Conservation (phyloP, 305 asterid genomes). For the Striga hermonthica region DNA sequence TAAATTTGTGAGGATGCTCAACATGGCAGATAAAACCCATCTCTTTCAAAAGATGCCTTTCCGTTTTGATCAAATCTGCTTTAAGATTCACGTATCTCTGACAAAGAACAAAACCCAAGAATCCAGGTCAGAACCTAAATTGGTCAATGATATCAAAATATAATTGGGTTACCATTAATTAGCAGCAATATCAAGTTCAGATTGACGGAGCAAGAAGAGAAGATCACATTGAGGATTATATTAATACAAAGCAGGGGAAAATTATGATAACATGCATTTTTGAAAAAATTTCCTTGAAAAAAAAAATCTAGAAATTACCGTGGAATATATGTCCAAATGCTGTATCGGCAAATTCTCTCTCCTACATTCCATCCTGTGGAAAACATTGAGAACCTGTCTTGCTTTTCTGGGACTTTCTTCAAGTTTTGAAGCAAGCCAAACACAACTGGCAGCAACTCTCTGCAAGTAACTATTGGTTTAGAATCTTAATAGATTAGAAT, state of each 20-base stretch:
- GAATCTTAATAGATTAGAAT: constrained; percentile 21
- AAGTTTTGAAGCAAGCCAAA: constrained; percentile 95
- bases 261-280: constrained; percentile 1
- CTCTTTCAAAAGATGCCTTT: constrained; percentile 87
- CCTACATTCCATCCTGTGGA: constrained; percentile 89
- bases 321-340: constrained; percentile 66
- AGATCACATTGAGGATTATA: constrained; percentile 15
- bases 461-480: constrained; percentile 32
- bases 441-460: constrained; percentile 97
- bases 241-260: neutral
- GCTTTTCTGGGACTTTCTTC: constrained; percentile 90
- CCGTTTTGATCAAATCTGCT: constrained; percentile 70
- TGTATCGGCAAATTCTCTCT: constrained; percentile 73
- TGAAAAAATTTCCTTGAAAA: neutral
- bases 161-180: constrained; percentile 5
- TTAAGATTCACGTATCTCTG: constrained; percentile 76
- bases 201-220: neutral
- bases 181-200: neutral
- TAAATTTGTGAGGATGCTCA: constrained; percentile 92
- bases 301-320: constrained; percentile 41
- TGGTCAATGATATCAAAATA: neutral
- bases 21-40: constrained; percentile 96
- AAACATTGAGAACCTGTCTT: constrained; percentile 73
- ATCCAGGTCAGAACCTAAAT: neutral
- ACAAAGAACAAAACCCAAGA: constrained; percentile 25